Evolutionary conservation across 495 filamentous ascomycete genomes (phyloP).

Genomic region (Extremus antarcticus): DNA sequence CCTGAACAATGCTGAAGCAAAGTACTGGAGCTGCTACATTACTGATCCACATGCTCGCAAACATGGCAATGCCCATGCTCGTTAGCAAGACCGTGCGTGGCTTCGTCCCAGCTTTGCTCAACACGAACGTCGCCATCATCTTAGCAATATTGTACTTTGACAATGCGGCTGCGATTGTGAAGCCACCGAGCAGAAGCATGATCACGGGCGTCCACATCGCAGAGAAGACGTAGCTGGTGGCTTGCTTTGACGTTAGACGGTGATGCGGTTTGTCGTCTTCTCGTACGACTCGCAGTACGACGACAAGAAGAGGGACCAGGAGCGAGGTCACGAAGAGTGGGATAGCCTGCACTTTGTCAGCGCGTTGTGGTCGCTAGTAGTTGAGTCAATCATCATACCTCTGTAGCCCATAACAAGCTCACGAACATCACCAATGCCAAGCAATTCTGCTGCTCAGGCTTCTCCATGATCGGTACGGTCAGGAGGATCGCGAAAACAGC

Average conservation of each 20-base stretch:
- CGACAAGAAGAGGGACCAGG: constrained; percentile 84
- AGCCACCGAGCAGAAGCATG: constrained; percentile 93
- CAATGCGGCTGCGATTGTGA: constrained; percentile 87
- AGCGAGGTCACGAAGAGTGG: constrained; percentile 95
- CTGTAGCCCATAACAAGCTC: constrained; percentile 91
- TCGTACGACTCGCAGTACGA: constrained; percentile 74
- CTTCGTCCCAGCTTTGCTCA: constrained; percentile 88
- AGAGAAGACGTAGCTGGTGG: constrained; percentile 71
- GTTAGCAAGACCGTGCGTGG: constrained; percentile 80
- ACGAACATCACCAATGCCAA: constrained; percentile 89
- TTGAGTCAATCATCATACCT: constrained; percentile 41
- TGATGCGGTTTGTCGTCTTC: constrained; percentile 56
- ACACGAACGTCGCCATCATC: constrained; percentile 90
- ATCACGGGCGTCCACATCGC: constrained; percentile 99
- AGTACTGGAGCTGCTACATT: constrained; percentile 98
- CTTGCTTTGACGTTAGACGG: constrained; percentile 61
- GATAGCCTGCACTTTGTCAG: constrained; percentile 54
- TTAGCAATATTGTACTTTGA: constrained; percentile 98
- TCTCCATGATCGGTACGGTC: constrained; percentile 64
- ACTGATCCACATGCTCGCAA: constrained; percentile 97
- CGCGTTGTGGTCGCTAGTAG: constrained; percentile 8
- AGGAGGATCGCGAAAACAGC: constrained; percentile 63
- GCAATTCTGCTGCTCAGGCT: constrained; percentile 87
- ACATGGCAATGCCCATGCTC: constrained; percentile 97
- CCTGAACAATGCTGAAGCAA: constrained; percentile 93